Percentiles rank a stretch among this genome's conserved stretches.
Conservation (phyloP, 164 flowering plant species). For the Buxus sempervirens region DNA sequence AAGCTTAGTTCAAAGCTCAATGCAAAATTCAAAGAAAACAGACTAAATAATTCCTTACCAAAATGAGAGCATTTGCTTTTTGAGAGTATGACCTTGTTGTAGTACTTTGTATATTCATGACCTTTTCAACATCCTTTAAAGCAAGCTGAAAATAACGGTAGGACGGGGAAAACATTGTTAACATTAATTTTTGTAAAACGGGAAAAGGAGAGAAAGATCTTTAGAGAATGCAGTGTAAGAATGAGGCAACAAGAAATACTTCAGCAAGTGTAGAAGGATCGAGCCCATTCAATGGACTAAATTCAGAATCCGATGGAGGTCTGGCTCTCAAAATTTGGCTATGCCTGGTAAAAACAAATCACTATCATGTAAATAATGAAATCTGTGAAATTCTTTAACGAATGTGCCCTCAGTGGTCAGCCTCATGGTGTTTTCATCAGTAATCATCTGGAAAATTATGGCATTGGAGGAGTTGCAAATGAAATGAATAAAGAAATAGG, state of each 20-base stretch:
- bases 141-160: constrained; percentile 63
- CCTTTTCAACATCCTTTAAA: constrained; percentile 90
- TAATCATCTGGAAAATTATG: background rate
- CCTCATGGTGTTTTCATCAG: background rate
- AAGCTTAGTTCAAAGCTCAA: too few species aligned
- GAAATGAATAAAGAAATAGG: background rate
- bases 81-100: constrained; percentile 59
- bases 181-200: background rate
- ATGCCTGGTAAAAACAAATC: constrained; percentile 41
- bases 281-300: constrained; percentile 71
- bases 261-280: constrained; percentile 94
- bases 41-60: constrained; percentile 49
- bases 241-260: constrained; percentile 34
- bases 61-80: constrained; percentile 67
- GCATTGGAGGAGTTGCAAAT: background rate
- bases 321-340: constrained; percentile 60
- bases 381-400: background rate
- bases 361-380: constrained; percentile 5
- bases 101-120: constrained; percentile 41
- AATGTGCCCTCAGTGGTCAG: background rate
- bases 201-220: background rate
- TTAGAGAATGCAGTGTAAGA: constrained; percentile 8
- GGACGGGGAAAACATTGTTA: constrained; percentile 5
- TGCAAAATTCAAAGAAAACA: background rate
- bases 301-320: constrained; percentile 73